phyloP scores from a whole-genome alignment of 2,329 filamentous ascomycete genomes.

The Shiraia sp. region DNA sequence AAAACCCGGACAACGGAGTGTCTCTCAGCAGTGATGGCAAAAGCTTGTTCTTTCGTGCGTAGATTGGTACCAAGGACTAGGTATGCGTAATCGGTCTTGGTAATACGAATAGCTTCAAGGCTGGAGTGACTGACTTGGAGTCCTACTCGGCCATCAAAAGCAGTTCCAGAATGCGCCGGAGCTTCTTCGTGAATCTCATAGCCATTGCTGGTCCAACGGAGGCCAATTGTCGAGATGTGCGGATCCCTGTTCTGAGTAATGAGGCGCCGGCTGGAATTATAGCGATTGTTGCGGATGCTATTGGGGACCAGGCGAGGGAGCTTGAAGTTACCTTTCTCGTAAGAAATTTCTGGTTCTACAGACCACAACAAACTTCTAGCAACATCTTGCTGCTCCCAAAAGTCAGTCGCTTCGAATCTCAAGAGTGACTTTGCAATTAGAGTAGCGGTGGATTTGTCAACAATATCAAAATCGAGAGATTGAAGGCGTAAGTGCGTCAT shows the following conservation, averaged over 20 bases:
- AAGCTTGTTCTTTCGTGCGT: too few relatives aligned
- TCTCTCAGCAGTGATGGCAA: too few relatives aligned
- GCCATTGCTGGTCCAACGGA: too few relatives aligned
- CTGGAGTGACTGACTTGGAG: too few relatives aligned
- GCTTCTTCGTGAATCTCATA: too few relatives aligned
- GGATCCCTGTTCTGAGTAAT: conserved; percentile 7
- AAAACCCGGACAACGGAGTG: too few relatives aligned
- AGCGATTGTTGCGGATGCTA: conserved; percentile 16
- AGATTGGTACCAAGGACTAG: too few relatives aligned
- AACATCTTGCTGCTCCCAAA: background rate
- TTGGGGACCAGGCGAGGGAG: conserved; percentile 7
- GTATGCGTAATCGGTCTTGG: too few relatives aligned
- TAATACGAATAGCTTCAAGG: too few relatives aligned
- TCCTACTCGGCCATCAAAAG: too few relatives aligned
- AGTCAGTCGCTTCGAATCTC: background rate
- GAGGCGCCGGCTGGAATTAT: conserved; percentile 24
- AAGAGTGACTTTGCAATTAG: background rate
- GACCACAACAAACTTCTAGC: background rate
- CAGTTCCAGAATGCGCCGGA: too few relatives aligned
- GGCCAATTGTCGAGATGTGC: too few relatives aligned
- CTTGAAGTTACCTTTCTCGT: background rate
- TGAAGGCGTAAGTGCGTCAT: conserved; percentile 8
- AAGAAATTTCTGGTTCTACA: background rate
- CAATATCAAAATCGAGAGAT: conserved; percentile 9
- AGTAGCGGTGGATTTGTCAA: background rate